These are phyloP conservation scores for Cytospora mali DNA, from an alignment of 2,329 filamentous ascomycete species.

Conservation along the genomic window DNA sequence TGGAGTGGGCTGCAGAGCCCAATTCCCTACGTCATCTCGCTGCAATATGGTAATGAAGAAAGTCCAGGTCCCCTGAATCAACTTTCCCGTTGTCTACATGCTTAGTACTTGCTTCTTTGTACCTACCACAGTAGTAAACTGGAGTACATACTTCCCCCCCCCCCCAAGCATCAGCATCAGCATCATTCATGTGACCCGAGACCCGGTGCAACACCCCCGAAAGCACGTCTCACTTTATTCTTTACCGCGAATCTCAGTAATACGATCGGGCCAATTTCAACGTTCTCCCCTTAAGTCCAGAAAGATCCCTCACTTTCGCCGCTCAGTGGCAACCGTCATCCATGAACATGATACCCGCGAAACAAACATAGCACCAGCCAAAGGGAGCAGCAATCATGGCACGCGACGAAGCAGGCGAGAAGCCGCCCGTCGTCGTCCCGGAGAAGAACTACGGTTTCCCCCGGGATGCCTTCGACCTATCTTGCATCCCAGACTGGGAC, in stretches of 20 bases:
- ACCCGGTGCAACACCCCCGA: not conserved
- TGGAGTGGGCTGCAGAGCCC: slow-evolving; percentile 3
- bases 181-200: not conserved
- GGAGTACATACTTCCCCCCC: not conserved
- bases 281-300: not conserved
- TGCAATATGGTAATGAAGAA: not conserved
- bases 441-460: slow-evolving; percentile 59
- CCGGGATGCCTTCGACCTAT: slow-evolving; percentile 66
- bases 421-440: slow-evolving; percentile 32
- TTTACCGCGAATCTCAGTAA: not conserved
- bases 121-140: not conserved
- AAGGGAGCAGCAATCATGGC: slow-evolving; percentile 4
- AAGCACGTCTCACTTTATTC: not conserved
- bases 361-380: not conserved
- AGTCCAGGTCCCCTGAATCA: not conserved
- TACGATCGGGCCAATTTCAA: not conserved
- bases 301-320: not conserved
- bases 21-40: not conserved
- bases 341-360: not conserved
- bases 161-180: too few relatives aligned
- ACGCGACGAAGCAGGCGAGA: slow-evolving; percentile 22
- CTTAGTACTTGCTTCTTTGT: not conserved
- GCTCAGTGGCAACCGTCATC: not conserved
- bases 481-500: slow-evolving; percentile 75
- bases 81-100: not conserved